Percentiles rank a stretch among this genome's conserved stretches.
These are phyloP conservation scores for Calendula officinalis DNA, from an alignment of 129 eudicot genomes.

Conservation along the genomic window DNA sequence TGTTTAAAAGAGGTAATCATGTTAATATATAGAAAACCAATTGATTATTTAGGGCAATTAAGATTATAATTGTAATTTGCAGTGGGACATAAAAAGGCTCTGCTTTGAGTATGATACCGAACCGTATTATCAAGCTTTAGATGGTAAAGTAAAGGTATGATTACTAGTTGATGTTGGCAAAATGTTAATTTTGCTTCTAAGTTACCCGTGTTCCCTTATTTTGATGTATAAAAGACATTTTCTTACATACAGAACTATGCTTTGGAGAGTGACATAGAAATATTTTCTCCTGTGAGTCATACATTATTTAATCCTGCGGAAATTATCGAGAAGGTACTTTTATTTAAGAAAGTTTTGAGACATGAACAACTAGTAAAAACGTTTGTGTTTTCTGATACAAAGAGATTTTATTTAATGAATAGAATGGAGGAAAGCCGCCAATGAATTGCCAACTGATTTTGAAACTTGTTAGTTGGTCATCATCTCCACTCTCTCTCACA, in stretches of 20 bases:
- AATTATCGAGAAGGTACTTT: constrained; percentile 62
- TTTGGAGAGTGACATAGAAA: constrained; percentile 55
- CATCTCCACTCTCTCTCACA: constrained; percentile 46
- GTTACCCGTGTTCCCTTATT: neutral
- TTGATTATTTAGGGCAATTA: neutral
- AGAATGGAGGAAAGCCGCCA: constrained; percentile 94
- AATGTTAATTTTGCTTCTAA: too few species aligned
- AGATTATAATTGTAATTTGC: constrained; percentile 1
- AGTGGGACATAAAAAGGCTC: constrained; percentile 77
- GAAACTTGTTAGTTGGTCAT: constrained; percentile 67
- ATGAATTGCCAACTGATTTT: constrained; percentile 67
- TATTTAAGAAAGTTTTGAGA: neutral
- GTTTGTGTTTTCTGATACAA: neutral
- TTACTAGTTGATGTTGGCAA: too few species aligned
- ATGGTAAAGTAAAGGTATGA: constrained; percentile 58
- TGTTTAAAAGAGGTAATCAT: constrained; percentile 64
- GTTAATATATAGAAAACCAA: too few species aligned
- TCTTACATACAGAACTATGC: constrained; percentile 51
- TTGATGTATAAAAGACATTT: neutral
- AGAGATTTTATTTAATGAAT: neutral
- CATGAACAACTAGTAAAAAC: neutral
- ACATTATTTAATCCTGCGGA: constrained; percentile 86
- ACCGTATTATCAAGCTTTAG: constrained; percentile 84
- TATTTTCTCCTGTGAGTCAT: constrained; percentile 89
- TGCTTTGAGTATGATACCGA: constrained; percentile 87